Base-by-base conservation (phyloP, 2,329 filamentous ascomycete genomes). In the Huntiella moniliformis region DNA sequence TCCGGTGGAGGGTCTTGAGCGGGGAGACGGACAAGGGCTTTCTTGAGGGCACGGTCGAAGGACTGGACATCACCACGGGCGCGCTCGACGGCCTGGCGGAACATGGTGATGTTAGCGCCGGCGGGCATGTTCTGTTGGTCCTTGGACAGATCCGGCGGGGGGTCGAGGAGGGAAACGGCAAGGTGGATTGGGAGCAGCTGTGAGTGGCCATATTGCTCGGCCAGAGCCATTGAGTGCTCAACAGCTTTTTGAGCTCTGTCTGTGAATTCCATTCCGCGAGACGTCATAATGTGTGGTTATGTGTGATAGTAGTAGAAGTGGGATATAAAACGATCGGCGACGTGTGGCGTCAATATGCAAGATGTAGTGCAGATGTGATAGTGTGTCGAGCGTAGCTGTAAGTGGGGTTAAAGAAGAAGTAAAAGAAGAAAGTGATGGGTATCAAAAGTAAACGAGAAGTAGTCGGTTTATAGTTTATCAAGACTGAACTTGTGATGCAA, bases 1-100 rank as follows among this genome's bases (percentile, higher is more conserved):
- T 96, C 88, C 50, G 91, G 91, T 10, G 91, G 87, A 11, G 91
- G 91, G 54, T 95, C 85, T 65, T 98, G 91, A 58, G 83, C 92
- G 3, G 91, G 88, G 55, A 94, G 68, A 47, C 91, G 81, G 49
- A 96, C 88, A 52, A 98, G 70, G 15, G 70, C 72, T 70, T 92
- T 95, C 71, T 96, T 96, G 56, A 98, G 72, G 10, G 84, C 71
- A 55, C 91, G 77, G 58, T 93, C 85, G 56, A 96, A 79, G 37
- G 81, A 68, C 62, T 96, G 88, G 42, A 83, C 74, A 60, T 98
- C 91, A 57, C 91, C 91, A 64, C 92, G 83, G 42, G 91, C 88
- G 56, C 83, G 77, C 63, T 98, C 88, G 51, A 98, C 71, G 48
- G 95, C 88, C 64, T 98, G 91, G 53, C 84, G 78, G 68, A 96